These are phyloP conservation scores for Mycena capillaripes DNA, from an alignment of 768 basidiomycete species.

Conservation along the genomic window DNA sequence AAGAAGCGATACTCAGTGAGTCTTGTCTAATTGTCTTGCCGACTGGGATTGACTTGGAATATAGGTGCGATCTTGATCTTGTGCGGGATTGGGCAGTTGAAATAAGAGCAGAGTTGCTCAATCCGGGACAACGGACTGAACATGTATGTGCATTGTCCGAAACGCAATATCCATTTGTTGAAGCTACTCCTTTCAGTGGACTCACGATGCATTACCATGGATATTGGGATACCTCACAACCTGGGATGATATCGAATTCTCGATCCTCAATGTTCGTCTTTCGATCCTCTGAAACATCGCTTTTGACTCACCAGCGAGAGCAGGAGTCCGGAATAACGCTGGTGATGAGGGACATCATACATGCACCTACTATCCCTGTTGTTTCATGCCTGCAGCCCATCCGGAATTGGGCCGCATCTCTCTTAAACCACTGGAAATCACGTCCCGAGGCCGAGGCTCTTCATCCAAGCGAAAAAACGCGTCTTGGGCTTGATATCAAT, in stretches of 20 bases:
- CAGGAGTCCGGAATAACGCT: constrained; percentile 26
- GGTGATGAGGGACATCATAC: constrained; percentile 12
- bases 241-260: constrained; percentile 24
- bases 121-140: constrained; percentile 18
- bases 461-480: not conserved
- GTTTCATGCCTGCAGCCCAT: constrained; percentile 22
- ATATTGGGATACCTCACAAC: constrained; percentile 19
- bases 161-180: not conserved
- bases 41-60: not conserved
- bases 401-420: constrained; percentile 11
- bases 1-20: constrained; percentile 21
- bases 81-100: constrained; percentile 23
- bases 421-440: constrained; percentile 14
- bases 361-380: constrained; percentile 23
- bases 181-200: constrained; percentile 3
- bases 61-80: constrained; percentile 24
- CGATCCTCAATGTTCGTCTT: constrained; percentile 13
- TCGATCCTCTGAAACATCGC: not conserved
- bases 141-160: constrained; percentile 10
- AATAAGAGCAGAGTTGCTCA: constrained; percentile 18
- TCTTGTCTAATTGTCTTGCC: not conserved
- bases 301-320: not conserved
- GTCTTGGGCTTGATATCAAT: constrained; percentile 14
- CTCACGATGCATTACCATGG: constrained; percentile 11
- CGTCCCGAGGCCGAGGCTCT: constrained; percentile 9